Evolutionary conservation across 257 asterid species (phyloP), one percentile per base, ranked within the genome.

Genomic region (Scutellaria barbata): DNA sequence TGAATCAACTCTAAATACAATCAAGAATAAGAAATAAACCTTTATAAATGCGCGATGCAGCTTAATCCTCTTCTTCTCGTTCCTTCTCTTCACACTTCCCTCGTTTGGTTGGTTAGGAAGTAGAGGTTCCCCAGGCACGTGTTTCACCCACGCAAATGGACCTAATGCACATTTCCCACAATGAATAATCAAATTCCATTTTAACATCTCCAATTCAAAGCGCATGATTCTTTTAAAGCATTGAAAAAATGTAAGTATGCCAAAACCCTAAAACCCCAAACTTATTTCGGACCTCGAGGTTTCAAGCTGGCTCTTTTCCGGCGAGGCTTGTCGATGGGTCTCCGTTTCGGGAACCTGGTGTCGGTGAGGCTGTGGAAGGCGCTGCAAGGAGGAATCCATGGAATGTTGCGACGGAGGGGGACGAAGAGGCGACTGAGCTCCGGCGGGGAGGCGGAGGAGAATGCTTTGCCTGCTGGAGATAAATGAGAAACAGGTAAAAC

Each of bases 61-160:
- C 47, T 74, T 85, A 39, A 87, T 87, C 67, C 94, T 83, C 81
- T 93, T 93, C 75, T 90, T 93, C 92, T 87, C 96, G 37, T 84
- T 86, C 81, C 97, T 88, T 51, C 87, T 71, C 87, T 90, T 93
- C 51, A 86, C 81, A 76, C 98, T 90, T 70, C 97, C 97, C 74
- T 87, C 78, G 74, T 93, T 93, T 14, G 98, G 98, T 76, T 88
- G 88, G 53, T 85, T 93, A 22, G 86, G 81, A 68, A 50, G 75
- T 69, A 87, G 83, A 55, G 95, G 89, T 39, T 93, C 86, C 55
- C 91, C 88, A n/a, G 95, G 94, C 53, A 63, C 78, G 74, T 74
- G 81, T 77, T 84, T 85, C 68, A 87, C 90, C 75, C 89, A 92
- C 13, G 92, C 88, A 79, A 81, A 89, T 5, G 96, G 96, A 58